A percentile compares a stretch with the other conserved stretches of the same genome.
Conservation (phyloP, 192 early-diverging fungal genomes). For the Cladochytrium replicatum region DNA sequence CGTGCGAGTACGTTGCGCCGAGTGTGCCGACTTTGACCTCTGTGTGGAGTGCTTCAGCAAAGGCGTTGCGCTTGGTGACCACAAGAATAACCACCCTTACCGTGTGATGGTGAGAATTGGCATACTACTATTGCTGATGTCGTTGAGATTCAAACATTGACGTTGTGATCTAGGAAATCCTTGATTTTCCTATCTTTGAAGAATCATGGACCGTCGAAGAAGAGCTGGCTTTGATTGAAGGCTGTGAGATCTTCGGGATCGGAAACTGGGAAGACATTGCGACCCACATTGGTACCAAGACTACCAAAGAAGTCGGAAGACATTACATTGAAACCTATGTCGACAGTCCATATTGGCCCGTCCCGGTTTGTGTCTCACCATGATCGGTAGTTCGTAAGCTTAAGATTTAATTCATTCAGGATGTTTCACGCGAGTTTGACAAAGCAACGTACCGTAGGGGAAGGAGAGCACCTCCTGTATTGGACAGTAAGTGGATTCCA, state of each 20-base stretch:
- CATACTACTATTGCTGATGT: not conserved
- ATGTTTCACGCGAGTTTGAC: constrained; percentile 63
- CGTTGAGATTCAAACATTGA: not conserved
- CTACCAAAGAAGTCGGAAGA: constrained; percentile 72
- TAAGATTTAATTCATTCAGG: too few species aligned
- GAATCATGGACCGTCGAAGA: constrained; percentile 93
- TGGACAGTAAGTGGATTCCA: too few species aligned
- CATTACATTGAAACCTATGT: constrained; percentile 87
- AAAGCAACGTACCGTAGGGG: constrained; percentile 8
- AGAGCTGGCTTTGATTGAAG: constrained; percentile 87
- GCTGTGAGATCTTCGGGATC: constrained; percentile 80
- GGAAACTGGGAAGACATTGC: constrained; percentile 97
- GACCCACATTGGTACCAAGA: constrained; percentile 86
- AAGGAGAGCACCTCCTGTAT: constrained; percentile 3
- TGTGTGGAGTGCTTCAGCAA: constrained; percentile 88
- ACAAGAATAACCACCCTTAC: constrained; percentile 80
- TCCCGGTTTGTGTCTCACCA: constrained; percentile 48
- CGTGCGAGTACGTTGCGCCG: constrained; percentile 28
- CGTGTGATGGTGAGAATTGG: constrained; percentile 60
- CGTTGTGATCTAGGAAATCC: constrained; percentile 43
- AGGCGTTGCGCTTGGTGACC: constrained; percentile 70
- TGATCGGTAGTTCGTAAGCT: not conserved
- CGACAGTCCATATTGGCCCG: constrained; percentile 64
- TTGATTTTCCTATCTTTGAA: constrained; percentile 83
- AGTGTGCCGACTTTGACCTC: constrained; percentile 82